A percentile compares a stretch with the other conserved stretches of the same genome.
Conservation (phyloP, 352 stramenopile genomes). For the Globisporangium alternatum region DNA sequence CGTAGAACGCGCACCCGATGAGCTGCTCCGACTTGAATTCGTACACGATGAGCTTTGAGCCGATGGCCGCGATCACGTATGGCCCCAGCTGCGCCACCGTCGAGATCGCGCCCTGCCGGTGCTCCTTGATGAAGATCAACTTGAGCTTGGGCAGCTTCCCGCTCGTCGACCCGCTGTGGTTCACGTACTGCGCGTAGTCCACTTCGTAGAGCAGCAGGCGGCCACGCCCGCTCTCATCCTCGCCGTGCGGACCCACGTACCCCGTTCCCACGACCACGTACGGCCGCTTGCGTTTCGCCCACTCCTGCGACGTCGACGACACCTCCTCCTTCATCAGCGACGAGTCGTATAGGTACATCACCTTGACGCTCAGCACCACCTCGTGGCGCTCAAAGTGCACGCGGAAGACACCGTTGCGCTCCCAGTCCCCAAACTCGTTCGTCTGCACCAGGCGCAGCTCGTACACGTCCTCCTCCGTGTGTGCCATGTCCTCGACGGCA, state of each 20-base stretch:
- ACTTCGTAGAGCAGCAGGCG: slow-evolving; percentile 85
- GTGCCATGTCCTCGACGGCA: slow-evolving; percentile 55
- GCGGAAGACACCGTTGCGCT: slow-evolving; percentile 66
- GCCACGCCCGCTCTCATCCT: slow-evolving; percentile 84
- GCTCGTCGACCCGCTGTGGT: slow-evolving; percentile 68
- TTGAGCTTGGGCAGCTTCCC: slow-evolving; percentile 77
- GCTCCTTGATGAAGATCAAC: slow-evolving; percentile 84
- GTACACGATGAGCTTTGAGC: slow-evolving; percentile 88
- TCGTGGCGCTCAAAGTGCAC: slow-evolving; percentile 85
- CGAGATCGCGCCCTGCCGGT: slow-evolving; percentile 81
- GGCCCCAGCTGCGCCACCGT: slow-evolving; percentile 70
- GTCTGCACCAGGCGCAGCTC: slow-evolving; percentile 80
- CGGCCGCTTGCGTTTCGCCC: slow-evolving; percentile 75
- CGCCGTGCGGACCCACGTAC: slow-evolving; percentile 77
- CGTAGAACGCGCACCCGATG: slow-evolving; percentile 84
- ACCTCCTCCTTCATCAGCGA: slow-evolving; percentile 76
- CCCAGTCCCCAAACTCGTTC: slow-evolving; percentile 81
- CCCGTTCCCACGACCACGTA: slow-evolving; percentile 83
- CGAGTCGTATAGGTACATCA: slow-evolving; percentile 87
- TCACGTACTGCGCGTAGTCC: slow-evolving; percentile 87
- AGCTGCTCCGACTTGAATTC: slow-evolving; percentile 88
- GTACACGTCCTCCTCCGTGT: slow-evolving; percentile 81
- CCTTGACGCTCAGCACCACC: slow-evolving; percentile 78
- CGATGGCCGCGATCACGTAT: slow-evolving; percentile 81
- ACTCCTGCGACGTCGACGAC: slow-evolving; percentile 60